phyloP scores from a whole-genome alignment of 495 filamentous ascomycete genomes.

The Ascobolus immersus region DNA sequence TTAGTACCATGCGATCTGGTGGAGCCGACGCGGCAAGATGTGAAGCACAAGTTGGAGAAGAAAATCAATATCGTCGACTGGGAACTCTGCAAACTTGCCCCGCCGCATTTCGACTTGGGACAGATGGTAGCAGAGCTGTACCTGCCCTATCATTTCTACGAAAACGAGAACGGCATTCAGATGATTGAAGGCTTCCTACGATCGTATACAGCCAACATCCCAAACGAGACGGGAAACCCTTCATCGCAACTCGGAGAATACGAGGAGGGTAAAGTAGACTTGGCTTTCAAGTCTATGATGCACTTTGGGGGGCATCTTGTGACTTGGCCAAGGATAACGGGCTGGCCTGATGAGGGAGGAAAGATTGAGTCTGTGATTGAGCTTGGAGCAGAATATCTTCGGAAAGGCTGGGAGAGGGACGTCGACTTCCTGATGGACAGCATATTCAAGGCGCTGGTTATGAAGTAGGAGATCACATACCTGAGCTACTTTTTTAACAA shows the following conservation, averaged over 20 bases:
- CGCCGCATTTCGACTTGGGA: background rate
- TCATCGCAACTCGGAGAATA: background rate
- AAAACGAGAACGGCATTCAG: background rate
- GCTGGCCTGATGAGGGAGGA: background rate
- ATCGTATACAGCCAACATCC: background rate
- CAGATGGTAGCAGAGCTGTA: background rate
- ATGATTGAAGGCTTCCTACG: background rate
- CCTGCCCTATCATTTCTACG: background rate
- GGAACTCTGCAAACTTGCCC: background rate
- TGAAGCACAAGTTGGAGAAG: background rate
- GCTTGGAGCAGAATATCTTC: slow-evolving; percentile 1
- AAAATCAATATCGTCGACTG: background rate
- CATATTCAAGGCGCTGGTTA: background rate
- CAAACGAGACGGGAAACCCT: too few species aligned
- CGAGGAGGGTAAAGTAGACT: too few species aligned
- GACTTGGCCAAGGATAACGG: background rate
- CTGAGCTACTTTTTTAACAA: too few species aligned
- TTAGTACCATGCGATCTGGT: background rate
- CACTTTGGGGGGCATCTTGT: background rate
- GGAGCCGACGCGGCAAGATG: background rate
- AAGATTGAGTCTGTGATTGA: background rate
- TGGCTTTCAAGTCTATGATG: background rate
- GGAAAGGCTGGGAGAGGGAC: background rate
- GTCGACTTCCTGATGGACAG: background rate
- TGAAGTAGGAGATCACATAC: too few species aligned